Evolutionary conservation across 306 rosid genomes (phyloP), one percentile per base, ranked within the genome.

Genomic region (Cucurbita maxima): DNA sequence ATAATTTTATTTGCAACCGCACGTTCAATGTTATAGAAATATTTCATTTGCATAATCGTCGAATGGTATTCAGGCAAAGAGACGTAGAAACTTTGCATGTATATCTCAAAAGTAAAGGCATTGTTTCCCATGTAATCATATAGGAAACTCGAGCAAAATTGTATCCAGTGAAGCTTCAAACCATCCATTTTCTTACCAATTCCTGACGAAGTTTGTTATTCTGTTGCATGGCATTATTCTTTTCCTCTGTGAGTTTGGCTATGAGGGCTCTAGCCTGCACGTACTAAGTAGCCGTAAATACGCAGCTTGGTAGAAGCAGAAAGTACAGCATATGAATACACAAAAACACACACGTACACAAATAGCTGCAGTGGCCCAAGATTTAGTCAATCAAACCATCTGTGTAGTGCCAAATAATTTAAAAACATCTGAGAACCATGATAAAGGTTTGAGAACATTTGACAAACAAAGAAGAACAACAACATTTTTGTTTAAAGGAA

Each of bases 191-290:
- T 70, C 91, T 86, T 75, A 92, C 98, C 96, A 90, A 80, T 86
- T 92, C 98, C 77, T 92, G 96, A 51, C 89, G 59, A 70, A 70
- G 58, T 15, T 51, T 70, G 30, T 51, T 90, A 69, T 80, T 83
- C 86, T 82, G 88, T 85, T 84, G 92, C 70, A 82, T 37, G 22
- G 91, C 92, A 77, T 36, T 83, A 76, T 78, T 84, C 87, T 88
- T 92, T 76, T 92, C 98, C 75, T 88, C 91, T 1, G 84, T 87
- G 78, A 92, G 76, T 85, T 82, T 90, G 16, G 84, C 76, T 75
- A 92, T 85, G 66, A 88, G 81, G 69, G 89, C 84, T 79, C 77
- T 90, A 73, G 86, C 88, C 98, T 92, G 92, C 83, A 84, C 59
- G 16, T 30, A 38, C 36, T 10, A 16, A 50, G 45, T 70, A 15